Conservation (phyloP, 2,329 filamentous ascomycete species). For the Penicillium digitatum region DNA sequence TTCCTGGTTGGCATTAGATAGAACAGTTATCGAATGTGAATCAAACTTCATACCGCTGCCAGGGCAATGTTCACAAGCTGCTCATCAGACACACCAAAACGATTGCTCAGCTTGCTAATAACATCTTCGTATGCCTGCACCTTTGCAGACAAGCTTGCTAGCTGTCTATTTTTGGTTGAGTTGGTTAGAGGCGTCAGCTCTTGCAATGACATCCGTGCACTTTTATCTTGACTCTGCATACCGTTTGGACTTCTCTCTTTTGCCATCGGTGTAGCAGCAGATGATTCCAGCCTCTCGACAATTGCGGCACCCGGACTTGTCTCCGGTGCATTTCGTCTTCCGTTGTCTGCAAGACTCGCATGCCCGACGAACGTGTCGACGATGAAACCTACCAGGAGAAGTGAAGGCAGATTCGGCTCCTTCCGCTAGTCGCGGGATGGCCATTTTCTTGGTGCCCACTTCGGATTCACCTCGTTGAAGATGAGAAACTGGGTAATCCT, state of each 20-base stretch:
- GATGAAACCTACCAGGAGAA: slow-evolving; percentile 35
- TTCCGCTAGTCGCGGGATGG: slow-evolving; percentile 37
- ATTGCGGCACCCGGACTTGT: slow-evolving; percentile 43
- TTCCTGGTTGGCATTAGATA: slow-evolving; percentile 25
- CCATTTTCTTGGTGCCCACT: slow-evolving; percentile 31
- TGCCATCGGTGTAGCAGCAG: slow-evolving; percentile 47
- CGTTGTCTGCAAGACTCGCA: slow-evolving; percentile 46
- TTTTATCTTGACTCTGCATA: slow-evolving; percentile 16
- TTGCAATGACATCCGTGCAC: background rate
- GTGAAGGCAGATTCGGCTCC: slow-evolving; percentile 32
- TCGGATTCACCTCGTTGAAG: slow-evolving; percentile 25
- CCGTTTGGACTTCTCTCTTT: slow-evolving; percentile 46
- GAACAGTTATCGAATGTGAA: background rate
- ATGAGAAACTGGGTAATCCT: slow-evolving; percentile 27
- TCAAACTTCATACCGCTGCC: slow-evolving; percentile 26
- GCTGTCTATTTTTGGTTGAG: slow-evolving; percentile 28
- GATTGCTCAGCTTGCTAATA: slow-evolving; percentile 34
- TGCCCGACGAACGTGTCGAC: slow-evolving; percentile 38
- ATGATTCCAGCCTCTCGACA: slow-evolving; percentile 43
- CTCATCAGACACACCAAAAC: slow-evolving; percentile 37
- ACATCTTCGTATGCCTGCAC: slow-evolving; percentile 41
- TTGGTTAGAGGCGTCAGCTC: background rate
- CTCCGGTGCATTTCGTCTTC: slow-evolving; percentile 47
- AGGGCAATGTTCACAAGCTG: slow-evolving; percentile 35
- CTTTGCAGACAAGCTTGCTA: slow-evolving; percentile 42